Conservation (phyloP, 2,329 filamentous ascomycete genomes). For the Thelonectria rubi region DNA sequence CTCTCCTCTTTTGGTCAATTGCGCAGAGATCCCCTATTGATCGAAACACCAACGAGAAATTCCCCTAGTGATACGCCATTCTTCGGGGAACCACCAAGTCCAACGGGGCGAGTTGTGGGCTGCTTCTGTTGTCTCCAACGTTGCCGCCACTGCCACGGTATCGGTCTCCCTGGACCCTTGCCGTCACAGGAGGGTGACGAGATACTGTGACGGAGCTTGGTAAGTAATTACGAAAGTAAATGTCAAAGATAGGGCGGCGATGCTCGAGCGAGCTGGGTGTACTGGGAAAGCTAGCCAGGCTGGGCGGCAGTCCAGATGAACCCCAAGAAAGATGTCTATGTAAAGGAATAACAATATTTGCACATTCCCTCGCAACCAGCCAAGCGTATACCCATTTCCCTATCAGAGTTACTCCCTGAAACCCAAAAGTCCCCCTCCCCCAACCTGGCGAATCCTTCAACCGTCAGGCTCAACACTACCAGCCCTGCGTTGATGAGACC, state of each 20-base stretch:
- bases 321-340: too few species aligned
- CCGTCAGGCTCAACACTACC: background rate
- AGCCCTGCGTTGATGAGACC: background rate
- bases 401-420: background rate
- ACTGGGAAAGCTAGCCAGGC: too few species aligned
- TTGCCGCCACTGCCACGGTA: background rate
- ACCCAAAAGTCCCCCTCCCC: too few species aligned
- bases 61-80: too few species aligned
- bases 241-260: background rate
- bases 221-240: background rate
- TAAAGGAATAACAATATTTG: too few species aligned
- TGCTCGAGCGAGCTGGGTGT: too few species aligned
- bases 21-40: background rate
- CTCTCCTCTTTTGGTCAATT: background rate
- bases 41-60: background rate
- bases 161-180: conserved; percentile 1
- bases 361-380: too few species aligned
- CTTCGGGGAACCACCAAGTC: background rate
- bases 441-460: background rate
- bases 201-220: background rate
- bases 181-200: background rate
- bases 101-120: background rate
- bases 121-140: background rate
- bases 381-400: background rate
- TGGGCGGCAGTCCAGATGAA: too few species aligned